Percentiles rank a stretch among this genome's conserved stretches.
These are phyloP conservation scores for Solanum pinnatisectum DNA, from an alignment of 257 asterid genomes.

Conservation along the genomic window DNA sequence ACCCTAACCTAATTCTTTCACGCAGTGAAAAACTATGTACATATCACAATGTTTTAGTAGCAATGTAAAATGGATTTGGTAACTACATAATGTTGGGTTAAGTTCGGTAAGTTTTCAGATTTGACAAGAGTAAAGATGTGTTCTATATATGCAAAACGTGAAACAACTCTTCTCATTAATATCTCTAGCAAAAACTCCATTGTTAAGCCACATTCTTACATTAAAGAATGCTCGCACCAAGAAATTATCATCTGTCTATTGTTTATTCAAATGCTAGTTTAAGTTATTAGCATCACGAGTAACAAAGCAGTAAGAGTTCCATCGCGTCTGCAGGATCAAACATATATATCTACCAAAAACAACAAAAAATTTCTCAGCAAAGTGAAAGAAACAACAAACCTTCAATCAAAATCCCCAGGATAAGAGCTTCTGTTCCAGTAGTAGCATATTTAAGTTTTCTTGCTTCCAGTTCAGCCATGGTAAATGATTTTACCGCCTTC, in stretches of 20 bases:
- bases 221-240: not conserved
- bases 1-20: not conserved
- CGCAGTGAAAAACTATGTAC: not conserved
- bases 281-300: not conserved
- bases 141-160: not conserved
- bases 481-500: conserved; percentile 59
- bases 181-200: not conserved
- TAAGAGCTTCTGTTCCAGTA: conserved; percentile 62
- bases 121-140: not conserved
- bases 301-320: not conserved
- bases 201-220: not conserved
- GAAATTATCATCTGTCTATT: not conserved
- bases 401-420: conserved; percentile 60
- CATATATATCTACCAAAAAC: not conserved
- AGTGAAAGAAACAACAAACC: conserved; percentile 24
- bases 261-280: not conserved
- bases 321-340: not conserved
- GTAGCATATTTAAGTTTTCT: conserved; percentile 44
- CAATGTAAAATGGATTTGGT: not conserved
- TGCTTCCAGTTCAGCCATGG: conserved; percentile 68
- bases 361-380: not conserved
- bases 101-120: not conserved
- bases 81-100: not conserved
- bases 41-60: not conserved
- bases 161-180: not conserved